Evolutionary conservation across 441 rosid species (phyloP).

Genomic region (Rhodomyrtus psidioides): DNA sequence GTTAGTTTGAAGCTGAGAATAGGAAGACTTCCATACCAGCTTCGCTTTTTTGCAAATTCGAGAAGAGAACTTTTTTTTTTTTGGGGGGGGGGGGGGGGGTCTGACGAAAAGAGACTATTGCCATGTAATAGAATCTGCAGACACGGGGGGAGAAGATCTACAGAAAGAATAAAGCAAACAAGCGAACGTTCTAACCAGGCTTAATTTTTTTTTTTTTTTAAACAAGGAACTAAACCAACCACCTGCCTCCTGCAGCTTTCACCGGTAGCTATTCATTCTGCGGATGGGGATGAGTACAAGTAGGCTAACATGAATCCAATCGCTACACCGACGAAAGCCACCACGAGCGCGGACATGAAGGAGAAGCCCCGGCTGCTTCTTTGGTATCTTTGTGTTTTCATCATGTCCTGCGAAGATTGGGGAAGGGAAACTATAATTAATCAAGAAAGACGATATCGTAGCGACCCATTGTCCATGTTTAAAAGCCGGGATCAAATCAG

Average conservation of each 20-base stretch:
- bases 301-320: neutral
- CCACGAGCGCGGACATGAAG: neutral
- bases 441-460: neutral
- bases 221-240: neutral
- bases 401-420: neutral
- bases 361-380: neutral
- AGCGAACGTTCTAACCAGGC: neutral
- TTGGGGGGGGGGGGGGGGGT: no score
- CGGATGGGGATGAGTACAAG: neutral
- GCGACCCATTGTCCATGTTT: neutral
- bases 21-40: neutral
- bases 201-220: neutral
- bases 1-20: neutral
- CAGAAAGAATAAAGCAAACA: neutral
- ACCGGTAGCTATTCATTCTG: neutral
- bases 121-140: neutral
- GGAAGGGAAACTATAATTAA: neutral
- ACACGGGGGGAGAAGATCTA: neutral
- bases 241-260: neutral
- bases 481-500: neutral
- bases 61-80: neutral
- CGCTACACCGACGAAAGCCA: neutral
- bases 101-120: neutral
- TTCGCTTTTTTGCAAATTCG: neutral
- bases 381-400: neutral